Percentiles rank a stretch among this genome's conserved stretches.
Evolutionary conservation across 2,329 filamentous ascomycete species (phyloP).

Genomic region (Apiospora pterosperma): DNA sequence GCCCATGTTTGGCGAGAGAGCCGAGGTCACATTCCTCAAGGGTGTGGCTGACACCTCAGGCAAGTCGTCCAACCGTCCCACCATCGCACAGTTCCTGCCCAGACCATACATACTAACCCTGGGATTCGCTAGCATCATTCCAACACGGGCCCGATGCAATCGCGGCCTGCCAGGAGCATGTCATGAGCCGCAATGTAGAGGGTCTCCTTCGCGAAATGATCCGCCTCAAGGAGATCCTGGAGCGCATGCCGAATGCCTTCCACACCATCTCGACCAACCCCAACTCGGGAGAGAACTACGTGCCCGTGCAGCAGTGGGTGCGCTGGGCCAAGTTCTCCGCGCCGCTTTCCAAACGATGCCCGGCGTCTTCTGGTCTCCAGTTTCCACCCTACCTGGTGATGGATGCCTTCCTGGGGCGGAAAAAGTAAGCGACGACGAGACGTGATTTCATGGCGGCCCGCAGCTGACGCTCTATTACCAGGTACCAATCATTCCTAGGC

Average conservation of each 20-base stretch:
- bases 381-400: slow-evolving; percentile 53
- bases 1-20: slow-evolving; percentile 50
- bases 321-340: slow-evolving; percentile 49
- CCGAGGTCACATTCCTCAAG: slow-evolving; percentile 49
- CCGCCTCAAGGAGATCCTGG: slow-evolving; percentile 48
- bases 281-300: slow-evolving; percentile 47
- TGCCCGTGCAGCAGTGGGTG: slow-evolving; percentile 45
- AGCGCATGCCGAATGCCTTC: slow-evolving; percentile 51
- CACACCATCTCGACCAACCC: slow-evolving; percentile 52
- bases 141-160: slow-evolving; percentile 50
- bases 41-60: slow-evolving; percentile 45
- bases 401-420: slow-evolving; percentile 52
- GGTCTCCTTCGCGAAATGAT: slow-evolving; percentile 47
- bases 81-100: no score
- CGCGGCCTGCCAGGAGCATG: slow-evolving; percentile 49
- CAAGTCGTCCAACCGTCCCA: no score
- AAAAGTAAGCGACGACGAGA: no score
- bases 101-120: no score
- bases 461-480: no score
- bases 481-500: slow-evolving; percentile 50
- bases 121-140: slow-evolving; percentile 43
- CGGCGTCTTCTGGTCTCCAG: slow-evolving; percentile 48
- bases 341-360: slow-evolving; percentile 46
- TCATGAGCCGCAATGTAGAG: slow-evolving; percentile 50
- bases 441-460: no score